A percentile compares a stretch with the other conserved stretches of the same genome.
Evolutionary conservation across 202 grass and related monocot species (phyloP).

Genomic region (Digitaria exilis): DNA sequence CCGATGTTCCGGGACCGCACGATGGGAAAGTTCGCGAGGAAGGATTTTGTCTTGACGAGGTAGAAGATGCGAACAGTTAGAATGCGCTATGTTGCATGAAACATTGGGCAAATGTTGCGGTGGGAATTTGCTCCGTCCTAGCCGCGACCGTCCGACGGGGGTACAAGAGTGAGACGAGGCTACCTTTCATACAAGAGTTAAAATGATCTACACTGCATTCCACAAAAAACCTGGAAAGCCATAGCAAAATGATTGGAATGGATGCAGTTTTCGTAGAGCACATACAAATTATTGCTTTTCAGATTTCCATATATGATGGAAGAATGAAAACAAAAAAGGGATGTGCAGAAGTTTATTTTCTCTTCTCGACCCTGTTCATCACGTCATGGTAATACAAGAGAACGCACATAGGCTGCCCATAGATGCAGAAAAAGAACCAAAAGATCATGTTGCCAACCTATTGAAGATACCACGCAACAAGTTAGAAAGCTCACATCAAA

Average conservation of each 20-base stretch:
- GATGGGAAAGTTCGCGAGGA: too few relatives aligned
- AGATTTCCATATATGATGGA: background rate
- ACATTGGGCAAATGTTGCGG: too few relatives aligned
- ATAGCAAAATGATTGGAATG: background rate
- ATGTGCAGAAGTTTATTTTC: background rate
- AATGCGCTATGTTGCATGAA: too few relatives aligned
- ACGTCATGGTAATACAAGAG: slow-evolving; percentile 84
- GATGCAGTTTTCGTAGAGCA: background rate
- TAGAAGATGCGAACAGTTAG: too few relatives aligned
- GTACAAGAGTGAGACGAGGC: background rate
- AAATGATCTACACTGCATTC: background rate
- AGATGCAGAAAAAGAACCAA: slow-evolving; percentile 86
- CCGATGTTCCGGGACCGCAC: too few relatives aligned
- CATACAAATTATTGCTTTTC: slow-evolving; percentile 35
- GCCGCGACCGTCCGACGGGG: too few relatives aligned
- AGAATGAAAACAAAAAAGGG: background rate
- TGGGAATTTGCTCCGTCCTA: too few relatives aligned
- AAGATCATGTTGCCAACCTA: slow-evolving; percentile 87
- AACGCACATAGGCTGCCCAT: slow-evolving; percentile 76
- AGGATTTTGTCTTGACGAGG: too few relatives aligned
- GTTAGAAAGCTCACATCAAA: slow-evolving; percentile 31
- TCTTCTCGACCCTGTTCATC: slow-evolving; percentile 64
- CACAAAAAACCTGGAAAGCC: background rate
- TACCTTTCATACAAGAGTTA: background rate
- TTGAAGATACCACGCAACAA: background rate